Base-by-base conservation (phyloP, 345 rosid species). In the Camelina neglecta region DNA sequence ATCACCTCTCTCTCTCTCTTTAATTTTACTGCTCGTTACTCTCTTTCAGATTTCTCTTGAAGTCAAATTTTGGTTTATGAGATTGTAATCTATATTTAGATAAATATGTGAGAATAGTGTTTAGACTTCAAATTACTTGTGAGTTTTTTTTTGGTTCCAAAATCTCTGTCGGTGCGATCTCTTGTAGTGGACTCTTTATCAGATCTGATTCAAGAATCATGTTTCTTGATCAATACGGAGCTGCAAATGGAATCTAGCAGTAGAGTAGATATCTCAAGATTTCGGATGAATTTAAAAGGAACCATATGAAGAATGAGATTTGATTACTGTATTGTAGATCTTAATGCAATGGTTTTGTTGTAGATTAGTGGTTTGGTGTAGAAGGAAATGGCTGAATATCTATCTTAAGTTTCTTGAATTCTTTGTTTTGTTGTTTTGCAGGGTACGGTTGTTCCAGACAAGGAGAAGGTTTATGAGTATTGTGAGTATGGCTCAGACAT, bases 401-500 rank as follows among this genome's bases (percentile, higher is more conserved):
- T 16, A 16, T 8, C 4, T 41, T n/a, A 16, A 31, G 48, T 35
- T 58, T 39, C 9, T 65, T 33, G 8, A 11, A 26, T 24, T 4
- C 8, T 41, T 62, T 72, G 13, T 31, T 70, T 65, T 65, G 44
- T 59, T 76, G 49, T 73, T 74, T 21, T 39, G 64, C 80, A 94
- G 98, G 98, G 91, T 50, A 67, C 6, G 47, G 47, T 81, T 68
- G 74, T 63, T 4, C 72, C 72, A 7, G 99, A 92, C 49, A 5
- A 23, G 16, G 97, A 90, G 62, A 36, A 65, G 67, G 12, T 80
- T 3, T 88, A 88, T 73, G 84, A 77, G 49, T 83, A 84, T 69
- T 95, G 99, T 73, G 83, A 60, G 18, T 95, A 95, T 80, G 96
- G 92, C 63, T 87, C 97, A 1, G 97, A 95, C 80, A 90, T 92